Conservation (phyloP, 495 filamentous ascomycete genomes). For the Xylaria bambusicola region DNA sequence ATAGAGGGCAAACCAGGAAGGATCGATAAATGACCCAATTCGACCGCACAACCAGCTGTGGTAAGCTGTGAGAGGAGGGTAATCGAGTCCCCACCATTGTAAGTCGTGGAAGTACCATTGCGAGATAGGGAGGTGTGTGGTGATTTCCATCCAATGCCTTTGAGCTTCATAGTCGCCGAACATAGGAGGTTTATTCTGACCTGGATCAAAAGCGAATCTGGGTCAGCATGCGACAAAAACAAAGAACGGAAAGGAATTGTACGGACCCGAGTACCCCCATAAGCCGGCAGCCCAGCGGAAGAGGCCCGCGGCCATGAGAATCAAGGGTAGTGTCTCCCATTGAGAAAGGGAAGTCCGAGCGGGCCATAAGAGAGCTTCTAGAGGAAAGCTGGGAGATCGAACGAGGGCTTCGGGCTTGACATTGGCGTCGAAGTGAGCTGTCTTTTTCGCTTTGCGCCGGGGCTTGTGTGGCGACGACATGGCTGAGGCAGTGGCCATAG, state of each 20-base stretch:
- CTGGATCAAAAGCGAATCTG: constrained; percentile 41
- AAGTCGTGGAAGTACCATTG: constrained; percentile 98
- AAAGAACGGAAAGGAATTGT: background rate
- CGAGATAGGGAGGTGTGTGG: constrained; percentile 80
- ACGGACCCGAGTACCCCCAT: constrained; percentile 88
- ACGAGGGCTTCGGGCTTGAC: constrained; percentile 37
- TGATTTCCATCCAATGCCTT: constrained; percentile 98
- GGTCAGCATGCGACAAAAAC: background rate
- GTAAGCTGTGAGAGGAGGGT: constrained; percentile 95
- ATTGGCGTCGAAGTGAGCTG: constrained; percentile 31
- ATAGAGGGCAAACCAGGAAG: constrained; percentile 86
- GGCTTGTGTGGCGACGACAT: constrained; percentile 52
- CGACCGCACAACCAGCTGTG: constrained; percentile 93
- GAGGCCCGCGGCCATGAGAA: constrained; percentile 86
- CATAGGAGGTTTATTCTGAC: constrained; percentile 81
- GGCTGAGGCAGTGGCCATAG: constrained; percentile 42
- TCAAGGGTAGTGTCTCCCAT: constrained; percentile 88
- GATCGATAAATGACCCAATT: constrained; percentile 77
- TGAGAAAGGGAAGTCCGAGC: constrained; percentile 79
- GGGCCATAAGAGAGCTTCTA: constrained; percentile 91
- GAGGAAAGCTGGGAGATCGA: constrained; percentile 67
- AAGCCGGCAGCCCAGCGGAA: constrained; percentile 90
- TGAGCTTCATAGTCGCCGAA: constrained; percentile 98
- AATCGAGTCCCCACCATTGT: constrained; percentile 96
- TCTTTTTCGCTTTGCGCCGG: constrained; percentile 51